Conservation (phyloP, 495 filamentous ascomycete genomes). For the Xylaria venustula region DNA sequence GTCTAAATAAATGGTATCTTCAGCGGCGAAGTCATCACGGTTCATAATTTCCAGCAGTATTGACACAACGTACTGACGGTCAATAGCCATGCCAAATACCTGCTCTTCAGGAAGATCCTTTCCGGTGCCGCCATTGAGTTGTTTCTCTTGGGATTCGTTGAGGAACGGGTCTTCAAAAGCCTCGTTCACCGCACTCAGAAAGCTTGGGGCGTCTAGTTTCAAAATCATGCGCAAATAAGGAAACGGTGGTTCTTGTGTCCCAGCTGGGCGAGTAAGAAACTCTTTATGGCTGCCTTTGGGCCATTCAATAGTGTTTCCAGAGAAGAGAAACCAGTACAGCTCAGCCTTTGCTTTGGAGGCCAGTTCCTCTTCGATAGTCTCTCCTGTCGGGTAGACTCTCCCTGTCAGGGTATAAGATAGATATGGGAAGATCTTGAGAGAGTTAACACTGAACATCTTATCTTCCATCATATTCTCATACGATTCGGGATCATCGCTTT, state of each 20-base stretch:
- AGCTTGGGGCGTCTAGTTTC: conserved; percentile 84
- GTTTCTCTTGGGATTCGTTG: conserved; percentile 67
- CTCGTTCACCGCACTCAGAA: conserved; percentile 93
- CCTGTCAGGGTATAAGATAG: conserved; percentile 91
- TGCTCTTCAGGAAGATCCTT: conserved; percentile 58
- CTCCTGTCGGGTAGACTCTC: conserved; percentile 84
- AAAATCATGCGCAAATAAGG: conserved; percentile 81
- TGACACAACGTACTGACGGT: conserved; percentile 85
- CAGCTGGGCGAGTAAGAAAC: conserved; percentile 51
- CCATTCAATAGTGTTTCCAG: conserved; percentile 69
- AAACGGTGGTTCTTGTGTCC: conserved; percentile 63
- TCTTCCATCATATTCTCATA: conserved; percentile 45
- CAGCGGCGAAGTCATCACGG: conserved; percentile 63
- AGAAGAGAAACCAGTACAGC: conserved; percentile 90
- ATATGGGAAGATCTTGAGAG: conserved; percentile 91
- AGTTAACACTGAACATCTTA: conserved; percentile 59
- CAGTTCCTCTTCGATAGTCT: conserved; percentile 63
- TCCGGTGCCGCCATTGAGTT: conserved; percentile 48
- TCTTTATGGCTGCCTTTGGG: conserved; percentile 54
- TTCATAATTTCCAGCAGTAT: conserved; percentile 89
- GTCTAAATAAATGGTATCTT: conserved; percentile 89
- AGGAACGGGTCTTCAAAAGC: conserved; percentile 95
- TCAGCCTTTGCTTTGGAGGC: conserved; percentile 76
- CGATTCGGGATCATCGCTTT: conserved; percentile 46
- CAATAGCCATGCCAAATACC: conserved; percentile 69